Evolutionary conservation across 331 rosid species (phyloP), one percentile per base, ranked within the genome.

Genomic region (Acacia concinna): DNA sequence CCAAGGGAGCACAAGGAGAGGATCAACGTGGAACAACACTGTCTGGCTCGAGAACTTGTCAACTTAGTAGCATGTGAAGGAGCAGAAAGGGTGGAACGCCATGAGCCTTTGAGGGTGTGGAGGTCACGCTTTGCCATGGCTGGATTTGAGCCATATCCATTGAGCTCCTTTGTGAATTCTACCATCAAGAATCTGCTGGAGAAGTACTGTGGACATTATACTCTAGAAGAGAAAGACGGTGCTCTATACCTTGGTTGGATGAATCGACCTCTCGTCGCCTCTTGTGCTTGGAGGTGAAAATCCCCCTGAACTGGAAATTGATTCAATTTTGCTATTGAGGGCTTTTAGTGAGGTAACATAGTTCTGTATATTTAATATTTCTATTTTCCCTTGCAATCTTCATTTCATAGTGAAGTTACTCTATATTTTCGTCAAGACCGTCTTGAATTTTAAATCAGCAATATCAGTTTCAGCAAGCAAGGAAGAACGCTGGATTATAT

Each of bases 11-110:
- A 90, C 85, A 84, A 59, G 67, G 97, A 93, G 85, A 92, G 98
- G 76, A 96, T 96, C 56, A 91, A 87, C 35, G 92, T 93, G 14
- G 99, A 96, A 83, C 98, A 93, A 78, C 97, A 93, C 57, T 96
- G 99, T 83, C 84, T 96, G 87, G 99, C 99, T 11, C 86, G 97
- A 17, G 98, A 93, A 68, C 86, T 96, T 25, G 98, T 96, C 9
- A 96, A 96, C 85, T 79, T 96, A n/a, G 78, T 96, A 68, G 99
- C 99, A 8, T 96, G 99, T 51, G 98, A 93, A 78, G 99, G 96
- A 9, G 78, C 72, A 8, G 99, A 96, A 80, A 87, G 99, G 84
- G 97, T 93, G 37, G 99, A 96, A 81, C 94, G 97, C 0, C 92
- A 88, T 0, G 98, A 96, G 85, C 94, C 82, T 80, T 87, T 91